Conservation (phyloP, 2,329 filamentous ascomycete genomes). For the Aspergillus jensenii region DNA sequence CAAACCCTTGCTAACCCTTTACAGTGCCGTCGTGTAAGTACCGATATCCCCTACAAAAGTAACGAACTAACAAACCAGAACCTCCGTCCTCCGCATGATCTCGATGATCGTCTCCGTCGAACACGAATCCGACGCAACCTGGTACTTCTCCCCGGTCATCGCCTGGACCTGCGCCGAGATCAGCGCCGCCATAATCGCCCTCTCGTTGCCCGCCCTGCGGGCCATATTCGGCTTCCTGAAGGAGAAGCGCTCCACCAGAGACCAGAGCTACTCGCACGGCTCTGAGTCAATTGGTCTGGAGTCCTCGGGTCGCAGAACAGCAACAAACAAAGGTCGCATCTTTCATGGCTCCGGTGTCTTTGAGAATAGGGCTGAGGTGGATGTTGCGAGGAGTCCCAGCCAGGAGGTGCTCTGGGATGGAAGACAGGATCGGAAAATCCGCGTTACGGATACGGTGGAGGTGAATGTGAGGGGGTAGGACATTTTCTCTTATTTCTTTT, state of each 20-base stretch:
- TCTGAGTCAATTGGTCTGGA: background rate
- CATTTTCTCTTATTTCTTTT: too few relatives aligned
- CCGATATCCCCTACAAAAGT: background rate
- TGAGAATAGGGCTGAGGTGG: background rate
- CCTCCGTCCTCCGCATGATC: conserved; percentile 20
- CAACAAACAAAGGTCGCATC: background rate
- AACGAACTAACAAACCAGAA: background rate
- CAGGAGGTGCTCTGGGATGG: conserved; percentile 3
- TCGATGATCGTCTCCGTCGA: conserved; percentile 19
- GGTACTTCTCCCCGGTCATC: conserved; percentile 23
- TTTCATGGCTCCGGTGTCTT: background rate
- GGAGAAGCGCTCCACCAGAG: background rate
- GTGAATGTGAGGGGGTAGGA: too few relatives aligned
- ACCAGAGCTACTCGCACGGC: background rate
- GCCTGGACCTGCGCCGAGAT: conserved; percentile 20
- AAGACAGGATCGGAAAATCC: background rate
- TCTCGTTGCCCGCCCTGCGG: conserved; percentile 17
- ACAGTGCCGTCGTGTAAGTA: conserved; percentile 11
- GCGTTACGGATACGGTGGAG: too few relatives aligned
- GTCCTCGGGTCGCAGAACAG: background rate
- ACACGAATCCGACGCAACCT: conserved; percentile 17
- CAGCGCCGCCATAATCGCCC: conserved; percentile 18
- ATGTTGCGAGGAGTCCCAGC: background rate
- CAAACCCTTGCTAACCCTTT: background rate
- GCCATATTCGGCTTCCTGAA: background rate